phyloP scores from a whole-genome alignment of 768 basidiomycete species.

The Termitomyces sp. region DNA sequence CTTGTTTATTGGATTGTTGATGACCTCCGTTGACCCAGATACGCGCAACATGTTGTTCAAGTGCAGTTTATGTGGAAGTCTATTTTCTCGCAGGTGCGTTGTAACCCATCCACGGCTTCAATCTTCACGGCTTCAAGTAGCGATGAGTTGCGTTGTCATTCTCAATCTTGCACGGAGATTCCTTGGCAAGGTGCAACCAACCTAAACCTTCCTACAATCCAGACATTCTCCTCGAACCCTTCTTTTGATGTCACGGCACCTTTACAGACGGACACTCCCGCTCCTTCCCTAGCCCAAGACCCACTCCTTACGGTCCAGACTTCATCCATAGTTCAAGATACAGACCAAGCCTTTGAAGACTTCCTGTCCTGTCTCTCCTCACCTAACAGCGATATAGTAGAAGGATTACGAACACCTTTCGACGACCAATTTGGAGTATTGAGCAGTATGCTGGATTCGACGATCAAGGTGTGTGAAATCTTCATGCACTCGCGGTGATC shows the following conservation, averaged over 20 bases:
- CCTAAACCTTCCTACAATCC: background rate
- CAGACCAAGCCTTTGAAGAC: slow-evolving; percentile 5
- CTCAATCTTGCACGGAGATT: background rate
- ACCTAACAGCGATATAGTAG: background rate
- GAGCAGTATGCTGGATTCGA: background rate
- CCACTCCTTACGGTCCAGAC: background rate
- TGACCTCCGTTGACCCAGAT: background rate
- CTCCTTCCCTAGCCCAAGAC: background rate
- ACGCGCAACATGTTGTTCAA: slow-evolving; percentile 6
- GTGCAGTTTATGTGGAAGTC: background rate
- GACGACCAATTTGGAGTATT: background rate
- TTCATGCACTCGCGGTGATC: background rate
- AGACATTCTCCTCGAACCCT: background rate
- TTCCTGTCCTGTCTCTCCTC: slow-evolving; percentile 6
- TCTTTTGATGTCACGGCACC: background rate
- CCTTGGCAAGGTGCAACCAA: background rate
- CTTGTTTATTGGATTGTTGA: background rate
- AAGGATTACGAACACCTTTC: background rate
- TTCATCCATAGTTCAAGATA: background rate
- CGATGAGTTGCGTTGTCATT: slow-evolving; percentile 10
- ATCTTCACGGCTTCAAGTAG: background rate
- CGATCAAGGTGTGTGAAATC: background rate
- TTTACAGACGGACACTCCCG: background rate
- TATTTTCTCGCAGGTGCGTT: slow-evolving; percentile 4
- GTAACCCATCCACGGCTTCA: no score